These are phyloP conservation scores for Penicillium rolfsii DNA, from an alignment of 2,329 filamentous ascomycete genomes.

Conservation along the genomic window DNA sequence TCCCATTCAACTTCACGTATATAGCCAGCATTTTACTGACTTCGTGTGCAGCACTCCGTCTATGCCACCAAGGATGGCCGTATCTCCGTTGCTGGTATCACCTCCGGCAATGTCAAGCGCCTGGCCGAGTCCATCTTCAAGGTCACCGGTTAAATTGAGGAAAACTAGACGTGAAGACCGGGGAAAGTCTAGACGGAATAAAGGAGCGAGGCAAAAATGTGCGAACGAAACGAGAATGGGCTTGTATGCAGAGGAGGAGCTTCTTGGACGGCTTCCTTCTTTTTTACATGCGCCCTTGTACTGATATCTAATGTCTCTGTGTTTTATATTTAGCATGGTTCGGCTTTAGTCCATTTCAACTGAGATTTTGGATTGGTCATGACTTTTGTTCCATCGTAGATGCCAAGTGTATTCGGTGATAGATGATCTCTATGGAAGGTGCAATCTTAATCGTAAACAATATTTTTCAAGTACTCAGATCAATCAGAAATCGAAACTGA, in stretches of 20 bases:
- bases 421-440: background rate
- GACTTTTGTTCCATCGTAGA: background rate
- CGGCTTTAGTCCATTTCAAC: constrained; percentile 29
- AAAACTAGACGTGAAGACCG: background rate
- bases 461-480: background rate
- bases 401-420: background rate
- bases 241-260: background rate
- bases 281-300: constrained; percentile 25
- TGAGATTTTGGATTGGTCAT: constrained; percentile 24
- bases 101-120: constrained; percentile 53
- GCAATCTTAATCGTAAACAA: background rate
- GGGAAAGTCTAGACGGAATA: constrained; percentile 8
- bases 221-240: constrained; percentile 1
- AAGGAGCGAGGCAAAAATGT: constrained; percentile 2
- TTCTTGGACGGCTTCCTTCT: background rate
- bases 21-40: constrained; percentile 14
- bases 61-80: constrained; percentile 82
- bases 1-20: background rate
- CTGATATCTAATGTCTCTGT: constrained; percentile 35
- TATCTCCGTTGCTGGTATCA: constrained; percentile 56
- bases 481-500: background rate
- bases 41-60: constrained; percentile 72
- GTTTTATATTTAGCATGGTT: constrained; percentile 32
- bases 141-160: constrained; percentile 49
- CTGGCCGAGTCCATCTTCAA: constrained; percentile 57